Conservation (phyloP, 2,329 filamentous ascomycete genomes). For the Rhynchosporium secalis region DNA sequence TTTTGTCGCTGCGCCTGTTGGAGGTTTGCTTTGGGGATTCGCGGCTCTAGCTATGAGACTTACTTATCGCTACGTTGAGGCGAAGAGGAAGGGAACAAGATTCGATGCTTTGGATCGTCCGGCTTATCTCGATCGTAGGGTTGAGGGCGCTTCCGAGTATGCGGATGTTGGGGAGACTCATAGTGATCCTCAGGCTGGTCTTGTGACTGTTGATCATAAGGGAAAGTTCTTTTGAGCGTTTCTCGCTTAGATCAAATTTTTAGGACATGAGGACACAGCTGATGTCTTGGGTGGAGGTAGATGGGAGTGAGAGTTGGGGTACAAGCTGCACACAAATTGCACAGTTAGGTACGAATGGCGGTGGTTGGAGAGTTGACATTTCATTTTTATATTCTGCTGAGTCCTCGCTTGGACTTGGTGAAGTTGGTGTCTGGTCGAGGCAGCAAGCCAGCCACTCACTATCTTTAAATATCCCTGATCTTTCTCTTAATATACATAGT, state of each 20-base stretch:
- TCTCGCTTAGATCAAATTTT: background rate
- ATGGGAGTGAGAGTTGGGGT: too few relatives aligned
- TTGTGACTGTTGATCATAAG: constrained; percentile 37
- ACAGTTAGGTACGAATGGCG: background rate
- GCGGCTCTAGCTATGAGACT: constrained; percentile 62
- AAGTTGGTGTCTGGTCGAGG: background rate
- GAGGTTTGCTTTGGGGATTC: constrained; percentile 70
- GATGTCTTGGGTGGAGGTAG: background rate
- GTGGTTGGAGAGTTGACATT: background rate
- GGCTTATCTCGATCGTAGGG: constrained; percentile 27
- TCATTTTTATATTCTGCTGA: background rate
- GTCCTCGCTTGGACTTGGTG: background rate
- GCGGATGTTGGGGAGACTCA: constrained; percentile 30
- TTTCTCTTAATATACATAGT: constrained; percentile 5
- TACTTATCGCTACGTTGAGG: constrained; percentile 55
- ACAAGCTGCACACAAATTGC: too few relatives aligned
- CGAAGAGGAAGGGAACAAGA: constrained; percentile 57
- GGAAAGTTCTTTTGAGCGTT: constrained; percentile 38
- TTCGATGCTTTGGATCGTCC: constrained; percentile 70
- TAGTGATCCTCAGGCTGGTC: constrained; percentile 25
- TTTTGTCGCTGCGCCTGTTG: constrained; percentile 77
- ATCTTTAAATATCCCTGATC: background rate
- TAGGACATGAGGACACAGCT: background rate
- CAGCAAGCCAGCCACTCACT: background rate
- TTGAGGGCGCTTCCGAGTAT: constrained; percentile 38